phyloP scores from a whole-genome alignment of 2,329 filamentous ascomycete species.

The Botryotinia convoluta region DNA sequence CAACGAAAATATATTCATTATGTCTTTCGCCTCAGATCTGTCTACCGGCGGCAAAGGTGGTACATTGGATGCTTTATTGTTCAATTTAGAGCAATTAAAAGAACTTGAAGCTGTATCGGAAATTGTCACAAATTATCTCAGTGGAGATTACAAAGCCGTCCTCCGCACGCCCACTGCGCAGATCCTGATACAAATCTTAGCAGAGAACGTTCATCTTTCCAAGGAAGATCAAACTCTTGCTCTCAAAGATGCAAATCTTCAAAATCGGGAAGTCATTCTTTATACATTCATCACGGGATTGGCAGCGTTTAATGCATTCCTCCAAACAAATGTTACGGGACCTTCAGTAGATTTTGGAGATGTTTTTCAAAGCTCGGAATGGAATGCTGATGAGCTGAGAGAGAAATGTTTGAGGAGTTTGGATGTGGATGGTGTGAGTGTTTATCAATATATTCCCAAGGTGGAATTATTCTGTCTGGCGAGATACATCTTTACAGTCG shows the following conservation, averaged over 20 bases:
- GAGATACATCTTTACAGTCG: conserved; percentile 46
- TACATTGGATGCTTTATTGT: conserved; percentile 32
- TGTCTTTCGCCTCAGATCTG: conserved; percentile 16
- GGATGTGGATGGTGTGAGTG: conserved; percentile 78
- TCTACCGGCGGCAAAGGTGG: conserved; percentile 7
- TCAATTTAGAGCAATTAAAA: conserved; percentile 34
- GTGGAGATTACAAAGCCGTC: conserved; percentile 36
- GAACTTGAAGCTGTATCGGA: conserved; percentile 30
- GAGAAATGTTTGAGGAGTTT: conserved; percentile 66
- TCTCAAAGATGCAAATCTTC: conserved; percentile 25
- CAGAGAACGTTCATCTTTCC: conserved; percentile 24
- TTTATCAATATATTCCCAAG: conserved; percentile 79
- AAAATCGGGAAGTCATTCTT: conserved; percentile 21
- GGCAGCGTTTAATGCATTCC: conserved; percentile 71
- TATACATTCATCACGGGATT: conserved; percentile 50
- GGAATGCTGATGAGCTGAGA: conserved; percentile 35
- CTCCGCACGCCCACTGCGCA: conserved; percentile 34
- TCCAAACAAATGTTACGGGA: conserved; percentile 86
- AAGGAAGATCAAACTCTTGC: conserved; percentile 24
- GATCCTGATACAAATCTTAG: conserved; percentile 30
- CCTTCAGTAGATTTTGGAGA: conserved; percentile 63
- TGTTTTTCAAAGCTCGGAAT: conserved; percentile 38
- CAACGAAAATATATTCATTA: conserved; percentile 14
- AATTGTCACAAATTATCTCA: conserved; percentile 30
- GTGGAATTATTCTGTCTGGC: conserved; percentile 82